phyloP scores from a whole-genome alignment of 805 yeast species.

The Sugiyamaella chiloensis region DNA sequence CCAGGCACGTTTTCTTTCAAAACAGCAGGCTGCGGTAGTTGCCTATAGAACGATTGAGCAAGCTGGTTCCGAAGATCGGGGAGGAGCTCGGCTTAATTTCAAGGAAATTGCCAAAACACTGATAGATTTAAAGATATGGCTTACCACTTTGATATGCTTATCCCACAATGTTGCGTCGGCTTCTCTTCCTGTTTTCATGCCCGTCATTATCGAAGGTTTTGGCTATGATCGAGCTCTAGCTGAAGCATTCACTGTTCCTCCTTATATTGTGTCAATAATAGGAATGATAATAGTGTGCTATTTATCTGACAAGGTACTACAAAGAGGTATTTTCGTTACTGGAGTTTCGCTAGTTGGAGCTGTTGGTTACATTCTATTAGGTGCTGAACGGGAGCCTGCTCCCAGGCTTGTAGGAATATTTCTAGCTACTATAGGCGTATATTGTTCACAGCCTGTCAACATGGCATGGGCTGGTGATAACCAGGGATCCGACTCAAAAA shows the following conservation, averaged over 20 bases:
- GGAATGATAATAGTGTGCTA: constrained; percentile 43
- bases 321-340: constrained; percentile 25
- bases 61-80: constrained; percentile 20
- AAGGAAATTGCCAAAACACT: constrained; percentile 13
- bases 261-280: constrained; percentile 38
- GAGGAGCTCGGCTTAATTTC: constrained; percentile 8
- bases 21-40: constrained; percentile 34
- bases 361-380: constrained; percentile 26
- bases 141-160: constrained; percentile 22
- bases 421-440: constrained; percentile 27
- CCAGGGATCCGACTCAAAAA: constrained; percentile 30
- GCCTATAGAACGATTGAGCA: constrained; percentile 16
- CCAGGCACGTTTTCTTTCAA: constrained; percentile 48
- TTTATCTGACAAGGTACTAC: constrained; percentile 39
- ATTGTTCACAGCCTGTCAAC: constrained; percentile 24
- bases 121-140: constrained; percentile 21
- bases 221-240: constrained; percentile 41
- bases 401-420: constrained; percentile 29
- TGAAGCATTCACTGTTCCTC: constrained; percentile 46
- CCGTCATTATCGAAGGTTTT: constrained; percentile 43
- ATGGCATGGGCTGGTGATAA: constrained; percentile 31
- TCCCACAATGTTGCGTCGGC: constrained; percentile 22
- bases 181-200: constrained; percentile 48
- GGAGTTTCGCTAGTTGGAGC: constrained; percentile 13
- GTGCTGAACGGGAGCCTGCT: constrained; percentile 19